phyloP scores from a whole-genome alignment of 1,139 yeast species.

The Blastobotrys petasosporus region DNA sequence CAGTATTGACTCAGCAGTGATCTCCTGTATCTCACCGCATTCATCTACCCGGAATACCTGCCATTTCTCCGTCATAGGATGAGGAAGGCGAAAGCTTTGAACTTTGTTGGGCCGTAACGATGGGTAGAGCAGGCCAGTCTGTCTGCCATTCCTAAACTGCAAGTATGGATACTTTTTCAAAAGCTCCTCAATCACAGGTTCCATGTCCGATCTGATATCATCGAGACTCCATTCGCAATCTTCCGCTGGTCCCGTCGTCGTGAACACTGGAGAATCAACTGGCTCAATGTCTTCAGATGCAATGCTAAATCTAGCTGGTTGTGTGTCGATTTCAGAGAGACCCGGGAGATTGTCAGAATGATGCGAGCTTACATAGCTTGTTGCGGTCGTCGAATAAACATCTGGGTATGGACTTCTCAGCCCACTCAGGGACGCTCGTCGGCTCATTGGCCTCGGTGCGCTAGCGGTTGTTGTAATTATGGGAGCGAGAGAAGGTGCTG shows the following conservation, averaged over 20 bases:
- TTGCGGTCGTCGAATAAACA: constrained; percentile 7
- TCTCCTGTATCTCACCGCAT: constrained; percentile 27
- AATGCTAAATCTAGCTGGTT: constrained; percentile 2
- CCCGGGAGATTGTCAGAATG: constrained; percentile 20
- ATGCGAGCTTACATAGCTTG: constrained; percentile 10
- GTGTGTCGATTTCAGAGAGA: constrained; percentile 13
- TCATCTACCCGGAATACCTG: constrained; percentile 32
- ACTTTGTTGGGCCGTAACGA: constrained; percentile 23
- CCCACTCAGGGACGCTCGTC: neutral
- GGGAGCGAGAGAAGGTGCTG: neutral
- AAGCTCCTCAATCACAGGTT: constrained; percentile 33
- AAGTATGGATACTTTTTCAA: constrained; percentile 26
- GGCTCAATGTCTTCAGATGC: constrained; percentile 11
- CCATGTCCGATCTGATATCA: constrained; percentile 31
- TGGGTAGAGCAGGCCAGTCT: constrained; percentile 9
- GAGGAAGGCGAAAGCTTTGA: constrained; percentile 24
- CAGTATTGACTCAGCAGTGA: constrained; percentile 20
- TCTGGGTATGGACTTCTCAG: constrained; percentile 1
- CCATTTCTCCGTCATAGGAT: constrained; percentile 32
- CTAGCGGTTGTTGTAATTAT: neutral
- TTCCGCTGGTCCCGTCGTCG: constrained; percentile 18
- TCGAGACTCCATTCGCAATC: constrained; percentile 34
- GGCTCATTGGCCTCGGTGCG: neutral
- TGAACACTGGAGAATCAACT: constrained; percentile 15
- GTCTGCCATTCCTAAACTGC: constrained; percentile 17